Evolutionary conservation across 2,329 filamentous ascomycete species (phyloP), one percentile per base, ranked within the genome.

Genomic region (Xylariaceae sp.): DNA sequence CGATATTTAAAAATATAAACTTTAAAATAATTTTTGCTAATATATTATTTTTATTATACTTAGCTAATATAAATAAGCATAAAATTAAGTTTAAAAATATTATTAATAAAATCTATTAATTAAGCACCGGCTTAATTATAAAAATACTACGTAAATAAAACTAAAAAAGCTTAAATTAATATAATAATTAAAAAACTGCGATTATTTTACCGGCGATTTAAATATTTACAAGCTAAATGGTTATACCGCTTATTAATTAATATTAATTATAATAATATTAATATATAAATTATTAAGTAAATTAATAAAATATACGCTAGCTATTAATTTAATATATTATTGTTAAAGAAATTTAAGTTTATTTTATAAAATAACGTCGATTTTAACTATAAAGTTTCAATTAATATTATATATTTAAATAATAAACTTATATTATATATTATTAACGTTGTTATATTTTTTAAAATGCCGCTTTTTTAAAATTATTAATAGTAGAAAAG

Each of bases 351-450:
- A 30, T 37, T 37, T 37, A 37, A 37, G 15, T 37, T 37, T 20
- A 37, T 15, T 8, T 18, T 37, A 8, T 8, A 37, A 37, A 37
- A 37, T 18, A 18, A 37, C 18, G 18, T 37, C 11, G 18, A 37
- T 37, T 37, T 37, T 37, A 37, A 37, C 18, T 37, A 37, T 18
- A 18, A 37, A 37, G 16, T 37, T 37, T 37, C 15, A 9, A 18
- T 37, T 8, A 37, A 37, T 18, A 18, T 37, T 10, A 37, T 37
- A 37, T 37, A 37, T n/a, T n/a, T 37, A 37, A 37, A 37, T 37
- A 37, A 18, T 18, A 37, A 37, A 37, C 18, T 18, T 18, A 18
- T 37, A n/a, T n/a, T 37, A 37, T 37, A 37, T 37, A 37, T 37
- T 37, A 37, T 37, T 18, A 18, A n/a, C 18, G 11, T 37, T 8